A percentile compares a stretch with the other conserved stretches of the same genome.
Evolutionary conservation across 768 basidiomycete genomes (phyloP).

Genomic region (Serendipita vermifera): DNA sequence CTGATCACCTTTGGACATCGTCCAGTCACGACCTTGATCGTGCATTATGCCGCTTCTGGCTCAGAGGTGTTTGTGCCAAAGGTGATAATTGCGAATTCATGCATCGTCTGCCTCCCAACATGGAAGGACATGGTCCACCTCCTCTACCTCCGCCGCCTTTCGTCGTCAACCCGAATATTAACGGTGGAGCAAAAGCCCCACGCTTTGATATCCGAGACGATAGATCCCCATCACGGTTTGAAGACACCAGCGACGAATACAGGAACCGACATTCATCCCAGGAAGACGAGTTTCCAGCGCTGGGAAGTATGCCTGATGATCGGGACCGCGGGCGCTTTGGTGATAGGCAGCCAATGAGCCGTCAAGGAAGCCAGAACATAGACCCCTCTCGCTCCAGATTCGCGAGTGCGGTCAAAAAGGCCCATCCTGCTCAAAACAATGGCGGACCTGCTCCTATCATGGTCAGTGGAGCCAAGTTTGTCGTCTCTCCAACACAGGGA

Average conservation of each 20-base stretch:
- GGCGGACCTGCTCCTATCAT: constrained; percentile 1
- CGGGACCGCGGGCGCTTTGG: constrained; percentile 19
- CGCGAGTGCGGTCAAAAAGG: constrained; percentile 77
- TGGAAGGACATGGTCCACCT: constrained; percentile 33
- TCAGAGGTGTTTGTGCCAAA: constrained; percentile 93
- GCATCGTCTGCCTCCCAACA: constrained; percentile 78
- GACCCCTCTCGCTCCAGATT: constrained; percentile 88
- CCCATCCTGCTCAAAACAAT: constrained; percentile 15
- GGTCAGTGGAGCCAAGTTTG: constrained; percentile 10
- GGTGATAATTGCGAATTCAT: constrained; percentile 93
- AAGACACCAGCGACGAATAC: neutral
- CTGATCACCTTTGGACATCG: too few relatives aligned
- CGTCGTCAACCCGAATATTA: constrained; percentile 8
- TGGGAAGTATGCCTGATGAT: constrained; percentile 22
- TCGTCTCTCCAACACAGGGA: constrained; percentile 1
- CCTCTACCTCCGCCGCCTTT: constrained; percentile 17
- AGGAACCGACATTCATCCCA: neutral
- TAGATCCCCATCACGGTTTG: neutral
- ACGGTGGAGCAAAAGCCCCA: constrained; percentile 7
- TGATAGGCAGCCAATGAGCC: constrained; percentile 18
- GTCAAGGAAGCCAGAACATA: constrained; percentile 30
- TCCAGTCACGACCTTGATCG: constrained; percentile 86
- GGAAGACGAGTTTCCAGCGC: constrained; percentile 59
- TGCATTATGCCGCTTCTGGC: constrained; percentile 93
- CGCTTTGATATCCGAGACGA: constrained; percentile 1